Evolutionary conservation across 192 early-diverging fungal species (phyloP).

Genomic region (Linnemannia schmuckeri): DNA sequence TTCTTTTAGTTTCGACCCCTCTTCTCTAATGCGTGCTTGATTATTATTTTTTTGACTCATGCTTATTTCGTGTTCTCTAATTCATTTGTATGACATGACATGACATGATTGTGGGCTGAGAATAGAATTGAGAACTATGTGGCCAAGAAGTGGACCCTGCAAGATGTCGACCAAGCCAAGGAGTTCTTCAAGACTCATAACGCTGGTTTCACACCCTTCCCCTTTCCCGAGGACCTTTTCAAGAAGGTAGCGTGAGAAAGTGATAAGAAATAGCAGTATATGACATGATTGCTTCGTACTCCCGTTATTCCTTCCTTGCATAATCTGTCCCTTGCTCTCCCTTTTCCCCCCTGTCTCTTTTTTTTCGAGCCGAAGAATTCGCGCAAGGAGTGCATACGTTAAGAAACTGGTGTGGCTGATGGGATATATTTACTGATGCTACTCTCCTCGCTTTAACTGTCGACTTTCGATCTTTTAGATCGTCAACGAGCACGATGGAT

Average conservation of each 20-base stretch:
- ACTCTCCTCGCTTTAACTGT: background rate
- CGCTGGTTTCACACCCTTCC: conserved; percentile 72
- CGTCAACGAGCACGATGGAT: conserved; percentile 83
- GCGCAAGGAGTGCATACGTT: background rate
- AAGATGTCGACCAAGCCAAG: conserved; percentile 77
- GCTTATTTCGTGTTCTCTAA: background rate
- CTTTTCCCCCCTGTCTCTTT: background rate
- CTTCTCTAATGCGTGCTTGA: background rate
- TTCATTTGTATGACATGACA: background rate
- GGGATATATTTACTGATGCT: background rate
- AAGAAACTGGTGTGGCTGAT: background rate
- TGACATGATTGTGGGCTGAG: background rate
- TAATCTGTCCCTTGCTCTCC: background rate
- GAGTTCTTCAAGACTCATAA: conserved; percentile 84
- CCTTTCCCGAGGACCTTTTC: conserved; percentile 86
- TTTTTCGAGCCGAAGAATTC: background rate
- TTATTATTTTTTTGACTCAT: background rate
- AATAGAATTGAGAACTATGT: conserved; percentile 80
- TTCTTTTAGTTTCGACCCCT: background rate
- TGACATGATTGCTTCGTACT: background rate
- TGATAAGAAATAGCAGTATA: background rate
- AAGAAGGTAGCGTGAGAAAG: conserved; percentile 60
- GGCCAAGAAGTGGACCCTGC: conserved; percentile 71
- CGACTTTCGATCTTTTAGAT: conserved; percentile 61
- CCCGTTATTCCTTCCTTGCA: background rate